Evolutionary conservation across 106 monocot species (phyloP).

Genomic region (Amphibolis antarctica): DNA sequence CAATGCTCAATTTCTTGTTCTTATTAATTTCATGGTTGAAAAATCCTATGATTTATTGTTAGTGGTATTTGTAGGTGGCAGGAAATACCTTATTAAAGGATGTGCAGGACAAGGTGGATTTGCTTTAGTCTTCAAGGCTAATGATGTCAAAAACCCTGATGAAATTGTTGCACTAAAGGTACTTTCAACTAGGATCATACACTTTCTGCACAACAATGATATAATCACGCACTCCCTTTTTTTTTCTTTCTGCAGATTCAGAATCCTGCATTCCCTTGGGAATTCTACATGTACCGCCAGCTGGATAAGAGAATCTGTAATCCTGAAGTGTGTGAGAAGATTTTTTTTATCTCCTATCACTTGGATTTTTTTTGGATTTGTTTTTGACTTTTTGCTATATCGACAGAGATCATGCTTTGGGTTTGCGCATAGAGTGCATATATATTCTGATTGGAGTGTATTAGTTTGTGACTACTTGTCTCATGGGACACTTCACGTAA

Average conservation of each 20-base stretch:
- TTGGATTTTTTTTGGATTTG: not conserved
- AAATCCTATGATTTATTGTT: no score
- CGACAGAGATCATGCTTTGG: conserved; percentile 88
- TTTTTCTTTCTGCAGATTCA: conserved; percentile 46
- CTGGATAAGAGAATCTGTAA: conserved; percentile 60
- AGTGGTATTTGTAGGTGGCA: conserved; percentile 33
- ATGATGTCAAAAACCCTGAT: conserved; percentile 56
- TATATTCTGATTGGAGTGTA: conserved; percentile 72
- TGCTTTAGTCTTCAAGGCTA: conserved; percentile 81
- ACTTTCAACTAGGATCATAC: not conserved
- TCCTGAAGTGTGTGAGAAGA: conserved; percentile 32
- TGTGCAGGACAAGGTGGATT: conserved; percentile 76
- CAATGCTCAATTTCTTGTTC: no score
- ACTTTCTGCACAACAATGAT: not conserved
- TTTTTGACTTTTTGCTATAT: not conserved
- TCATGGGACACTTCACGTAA: conserved; percentile 90
- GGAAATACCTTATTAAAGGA: conserved; percentile 78
- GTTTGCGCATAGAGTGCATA: conserved; percentile 53
- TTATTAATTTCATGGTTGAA: no score
- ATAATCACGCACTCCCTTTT: not conserved
- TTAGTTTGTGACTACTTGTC: conserved; percentile 64
- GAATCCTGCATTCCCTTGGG: conserved; percentile 80
- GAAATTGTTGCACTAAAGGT: conserved; percentile 83
- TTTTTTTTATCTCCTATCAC: not conserved
- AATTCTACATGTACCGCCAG: conserved; percentile 88